phyloP scores from a whole-genome alignment of 441 rosid genomes.

The Erysimum pusillum region DNA sequence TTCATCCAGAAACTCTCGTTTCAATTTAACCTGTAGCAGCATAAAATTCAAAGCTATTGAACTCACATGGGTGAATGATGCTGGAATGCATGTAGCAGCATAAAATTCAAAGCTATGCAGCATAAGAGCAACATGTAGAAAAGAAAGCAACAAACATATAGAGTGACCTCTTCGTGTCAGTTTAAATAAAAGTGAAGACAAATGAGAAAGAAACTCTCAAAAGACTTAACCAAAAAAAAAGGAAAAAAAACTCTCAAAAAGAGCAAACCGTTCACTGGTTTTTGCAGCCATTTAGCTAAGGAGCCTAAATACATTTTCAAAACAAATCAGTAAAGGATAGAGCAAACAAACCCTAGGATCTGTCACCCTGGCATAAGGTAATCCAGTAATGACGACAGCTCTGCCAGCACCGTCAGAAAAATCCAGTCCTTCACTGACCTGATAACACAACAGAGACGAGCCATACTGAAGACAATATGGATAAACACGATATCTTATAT shows the following conservation, averaged over 20 bases:
- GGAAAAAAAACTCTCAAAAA: background rate
- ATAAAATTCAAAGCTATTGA: conserved; percentile 25
- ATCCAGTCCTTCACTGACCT: conserved; percentile 99
- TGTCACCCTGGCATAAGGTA: conserved; percentile 82
- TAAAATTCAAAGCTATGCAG: conserved; percentile 28
- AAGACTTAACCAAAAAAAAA: background rate
- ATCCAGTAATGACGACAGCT: conserved; percentile 93
- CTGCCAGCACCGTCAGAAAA: conserved; percentile 97
- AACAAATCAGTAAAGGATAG: conserved; percentile 27
- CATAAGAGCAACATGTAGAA: conserved; percentile 3
- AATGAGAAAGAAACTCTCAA: conserved; percentile 25
- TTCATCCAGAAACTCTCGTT: conserved; percentile 89
- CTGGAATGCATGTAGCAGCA: conserved; percentile 33
- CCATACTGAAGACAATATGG: conserved; percentile 26
- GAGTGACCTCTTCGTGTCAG: conserved; percentile 20
- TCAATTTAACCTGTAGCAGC: conserved; percentile 77
- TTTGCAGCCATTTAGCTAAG: conserved; percentile 27
- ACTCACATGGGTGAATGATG: conserved; percentile 25
- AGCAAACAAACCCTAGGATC: conserved; percentile 85
- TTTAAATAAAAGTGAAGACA: conserved; percentile 24
- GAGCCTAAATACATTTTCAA: conserved; percentile 24
- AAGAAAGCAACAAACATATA: conserved; percentile 19
- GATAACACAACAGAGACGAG: conserved; percentile 47
- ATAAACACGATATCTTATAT: conserved; percentile 3
- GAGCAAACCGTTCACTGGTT: conserved; percentile 17